Percentiles rank a stretch among this genome's conserved stretches.
Conservation (phyloP, 192 early-diverging fungal genomes). For the Coemansia sp. region DNA sequence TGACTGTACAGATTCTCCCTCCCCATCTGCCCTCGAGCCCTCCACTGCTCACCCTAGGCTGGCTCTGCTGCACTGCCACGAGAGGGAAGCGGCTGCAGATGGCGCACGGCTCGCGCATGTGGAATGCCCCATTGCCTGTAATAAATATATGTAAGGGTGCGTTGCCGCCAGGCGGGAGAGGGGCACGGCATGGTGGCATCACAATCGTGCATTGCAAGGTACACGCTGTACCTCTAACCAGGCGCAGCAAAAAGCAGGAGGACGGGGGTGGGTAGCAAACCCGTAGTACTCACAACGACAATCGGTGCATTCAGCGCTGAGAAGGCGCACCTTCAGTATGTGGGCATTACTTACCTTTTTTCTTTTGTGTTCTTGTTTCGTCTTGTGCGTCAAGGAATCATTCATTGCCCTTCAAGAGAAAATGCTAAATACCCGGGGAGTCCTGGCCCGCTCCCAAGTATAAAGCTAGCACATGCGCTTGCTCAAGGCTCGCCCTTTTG, state of each 20-base stretch:
- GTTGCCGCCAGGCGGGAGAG: background rate
- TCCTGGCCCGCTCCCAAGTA: conserved; percentile 1
- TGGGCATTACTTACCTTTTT: background rate
- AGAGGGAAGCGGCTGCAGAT: conserved; percentile 1
- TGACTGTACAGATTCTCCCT: conserved; percentile 5
- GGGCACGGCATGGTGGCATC: background rate
- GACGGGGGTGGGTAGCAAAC: background rate
- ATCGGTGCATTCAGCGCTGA: background rate
- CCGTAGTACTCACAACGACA: background rate
- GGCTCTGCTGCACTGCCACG: background rate
- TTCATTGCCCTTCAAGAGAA: background rate
- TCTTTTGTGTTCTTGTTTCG: background rate
- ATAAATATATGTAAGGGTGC: conserved; percentile 9
- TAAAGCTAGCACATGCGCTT: conserved; percentile 1
- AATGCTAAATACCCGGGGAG: conserved; percentile 6
- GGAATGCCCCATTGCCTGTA: conserved; percentile 1
- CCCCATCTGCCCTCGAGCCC: no score
- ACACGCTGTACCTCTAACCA: conserved; percentile 1
- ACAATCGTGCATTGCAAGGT: background rate
- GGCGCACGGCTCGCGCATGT: conserved; percentile 5
- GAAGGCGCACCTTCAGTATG: background rate
- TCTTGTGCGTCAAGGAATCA: background rate
- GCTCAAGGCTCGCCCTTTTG: background rate
- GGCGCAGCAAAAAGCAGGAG: background rate
- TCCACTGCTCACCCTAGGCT: background rate